phyloP scores from a whole-genome alignment of 768 basidiomycete genomes.

The Cubamyces lactineus region DNA sequence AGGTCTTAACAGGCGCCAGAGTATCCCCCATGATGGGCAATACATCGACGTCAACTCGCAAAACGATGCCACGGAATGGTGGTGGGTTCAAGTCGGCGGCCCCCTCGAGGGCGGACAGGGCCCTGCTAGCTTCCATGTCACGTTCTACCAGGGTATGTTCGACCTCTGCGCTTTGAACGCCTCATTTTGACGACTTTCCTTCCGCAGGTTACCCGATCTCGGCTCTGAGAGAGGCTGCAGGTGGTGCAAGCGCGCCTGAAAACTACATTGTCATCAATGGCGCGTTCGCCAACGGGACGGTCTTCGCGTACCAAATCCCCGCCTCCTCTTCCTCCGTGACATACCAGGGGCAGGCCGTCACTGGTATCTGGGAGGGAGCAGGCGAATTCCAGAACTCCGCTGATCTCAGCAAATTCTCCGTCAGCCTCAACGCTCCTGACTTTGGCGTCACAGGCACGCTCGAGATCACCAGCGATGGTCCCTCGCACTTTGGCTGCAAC shows the following conservation, averaged over 20 bases:
- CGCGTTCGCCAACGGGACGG: constrained; percentile 27
- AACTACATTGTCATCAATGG: constrained; percentile 29
- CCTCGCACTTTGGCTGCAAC: constrained; percentile 31
- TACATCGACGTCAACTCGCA: constrained; percentile 24
- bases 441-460: constrained; percentile 25
- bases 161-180: fast-evolving
- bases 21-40: constrained; percentile 27
- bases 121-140: constrained; percentile 27
- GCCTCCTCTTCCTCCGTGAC: constrained; percentile 24
- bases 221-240: not conserved
- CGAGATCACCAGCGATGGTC: constrained; percentile 21
- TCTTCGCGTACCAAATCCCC: constrained; percentile 23
- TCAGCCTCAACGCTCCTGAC: constrained; percentile 24
- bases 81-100: constrained; percentile 29
- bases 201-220: constrained; percentile 14
- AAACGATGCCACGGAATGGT: constrained; percentile 31
- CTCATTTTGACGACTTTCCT: not conserved
- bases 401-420: constrained; percentile 24
- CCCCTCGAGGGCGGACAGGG: constrained; percentile 14
- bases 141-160: constrained; percentile 29
- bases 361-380: constrained; percentile 27
- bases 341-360: constrained; percentile 18
- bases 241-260: constrained; percentile 6
- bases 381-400: constrained; percentile 26
- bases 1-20: too few relatives aligned